Evolutionary conservation across 2,329 filamentous ascomycete genomes (phyloP).

Genomic region (Pyrenochaeta sp.): DNA sequence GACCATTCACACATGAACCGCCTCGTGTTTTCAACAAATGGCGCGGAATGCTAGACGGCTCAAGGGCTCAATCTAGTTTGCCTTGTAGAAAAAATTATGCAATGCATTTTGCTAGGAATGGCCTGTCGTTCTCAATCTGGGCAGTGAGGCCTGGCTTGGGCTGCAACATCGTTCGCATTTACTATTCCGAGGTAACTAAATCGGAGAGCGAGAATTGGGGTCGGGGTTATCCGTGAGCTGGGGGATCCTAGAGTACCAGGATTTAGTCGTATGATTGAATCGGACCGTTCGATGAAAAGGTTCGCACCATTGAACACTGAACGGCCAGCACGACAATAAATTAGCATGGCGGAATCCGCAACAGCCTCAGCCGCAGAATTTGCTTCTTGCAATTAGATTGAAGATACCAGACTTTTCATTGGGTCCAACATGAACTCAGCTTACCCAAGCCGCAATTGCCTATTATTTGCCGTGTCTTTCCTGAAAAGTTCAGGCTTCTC

Average conservation of each 20-base stretch:
- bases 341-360: too few species aligned
- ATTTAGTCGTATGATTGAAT: conserved; percentile 3
- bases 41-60: too few species aligned
- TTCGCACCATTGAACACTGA: conserved; percentile 6
- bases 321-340: too few species aligned
- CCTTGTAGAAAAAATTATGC: too few species aligned
- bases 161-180: conserved; percentile 1
- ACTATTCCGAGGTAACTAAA: conserved; percentile 1
- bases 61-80: too few species aligned
- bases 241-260: background rate
- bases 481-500: background rate
- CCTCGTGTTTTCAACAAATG: background rate
- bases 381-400: too few species aligned
- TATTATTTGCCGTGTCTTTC: too few species aligned
- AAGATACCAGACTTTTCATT: too few species aligned
- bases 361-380: too few species aligned
- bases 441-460: too few species aligned
- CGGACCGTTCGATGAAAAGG: conserved; percentile 14
- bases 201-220: conserved; percentile 3
- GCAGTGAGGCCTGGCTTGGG: conserved; percentile 3
- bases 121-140: conserved; percentile 1
- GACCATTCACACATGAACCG: background rate
- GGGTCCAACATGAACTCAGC: too few species aligned
- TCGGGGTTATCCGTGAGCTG: background rate
- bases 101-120: background rate